Evolutionary conservation across 2,329 filamentous ascomycete genomes (phyloP), one percentile per base, ranked within the genome.

Genomic region (Sporothrix humicola): DNA sequence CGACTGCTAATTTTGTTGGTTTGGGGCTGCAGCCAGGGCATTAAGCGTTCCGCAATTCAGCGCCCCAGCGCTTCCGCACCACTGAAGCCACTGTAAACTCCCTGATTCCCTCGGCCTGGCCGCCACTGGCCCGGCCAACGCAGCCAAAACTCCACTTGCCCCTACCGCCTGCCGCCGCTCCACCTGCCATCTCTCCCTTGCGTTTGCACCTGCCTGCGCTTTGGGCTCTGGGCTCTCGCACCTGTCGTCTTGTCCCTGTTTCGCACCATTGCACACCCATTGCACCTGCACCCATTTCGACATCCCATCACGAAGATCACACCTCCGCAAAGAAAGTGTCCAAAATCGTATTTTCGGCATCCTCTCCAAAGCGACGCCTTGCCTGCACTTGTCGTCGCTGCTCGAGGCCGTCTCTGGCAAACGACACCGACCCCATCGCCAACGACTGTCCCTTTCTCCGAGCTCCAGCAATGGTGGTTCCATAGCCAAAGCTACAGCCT

Each of bases 401-500:
- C 5, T 42, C 31, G 42, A 44, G 44, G 20, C 42, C 20, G 12
- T 23, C 4, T 20, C 3, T 31, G n/a, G 31, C 42, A 13, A n/a
- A 9, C 31, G n/a, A 23, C 31, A 12, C 37, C 68, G 50, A 9
- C n/a, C 37, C 50, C 50, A 23, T 31, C 26, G 13, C 50, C 6
- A 20, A n/a, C 68, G 23, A 13, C n/a, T 7, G 31, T 31, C 26
- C 46, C 13, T 17, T 46, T 44, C 20, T 12, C 20, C 17, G 20
- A 71, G 69, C 69, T 42, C 23, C 15, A 50, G 69, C 69, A 71
- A 71, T 71, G 69, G 69, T 71, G 56, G 44, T 71, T 42, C 69
- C 56, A 42, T 71, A 71, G 44, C 54, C 54, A 37, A 37, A 37
- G 31, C 31, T 7, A 48, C 58, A 70, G 48, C n/a, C 54, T 59